Evolutionary conservation across 2,329 filamentous ascomycete genomes (phyloP), one percentile per base, ranked within the genome.

Genomic region (Bipolaris bicolor): DNA sequence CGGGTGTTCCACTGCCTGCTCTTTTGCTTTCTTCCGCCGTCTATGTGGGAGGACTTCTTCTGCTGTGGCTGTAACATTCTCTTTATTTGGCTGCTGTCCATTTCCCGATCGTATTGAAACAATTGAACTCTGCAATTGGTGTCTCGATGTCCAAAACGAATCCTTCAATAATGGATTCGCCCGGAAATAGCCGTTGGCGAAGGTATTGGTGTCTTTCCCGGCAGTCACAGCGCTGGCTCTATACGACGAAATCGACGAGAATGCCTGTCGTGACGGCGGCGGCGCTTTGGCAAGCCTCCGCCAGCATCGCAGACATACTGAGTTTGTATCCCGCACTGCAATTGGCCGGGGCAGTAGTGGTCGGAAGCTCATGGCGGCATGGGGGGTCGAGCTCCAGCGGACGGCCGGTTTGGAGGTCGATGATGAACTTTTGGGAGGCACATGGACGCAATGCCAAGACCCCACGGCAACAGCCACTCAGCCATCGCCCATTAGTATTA

Each of bases 171-270:
- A 56, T 15, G 71, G 58, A 56, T 78, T 78, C 37, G 73, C 67
- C 67, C 73, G 75, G 55, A 78, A 78, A 60, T 78, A 78, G 57
- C 76, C 73, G 52, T 70, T 75, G 60, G 62, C 65, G 58, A 77
- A 76, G 13, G 70, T 51, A 43, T 58, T 72, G 60, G 69, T 65
- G 41, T 66, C 68, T 64, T 69, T 72, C 16, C 67, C 68, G 13
- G 64, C 60, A 11, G 69, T 67, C 57, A 70, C 64, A 47, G 69
- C 70, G 48, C 71, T 67, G 46, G 71, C 66, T 59, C 65, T 65
- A 49, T 63, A 52, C 10, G 71, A 59, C 11, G 65, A 55, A 6
- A 66, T 59, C 33, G 65, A 67, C 33, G 73, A 74, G 58, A 76
- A 71, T 34, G 65, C 51, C 36, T 66, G 72, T 43, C 67, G 66